Percentiles rank a stretch among this genome's conserved stretches.
phyloP scores from a whole-genome alignment of 2,329 filamentous ascomycete species.

The Knoxdaviesia capensis region DNA sequence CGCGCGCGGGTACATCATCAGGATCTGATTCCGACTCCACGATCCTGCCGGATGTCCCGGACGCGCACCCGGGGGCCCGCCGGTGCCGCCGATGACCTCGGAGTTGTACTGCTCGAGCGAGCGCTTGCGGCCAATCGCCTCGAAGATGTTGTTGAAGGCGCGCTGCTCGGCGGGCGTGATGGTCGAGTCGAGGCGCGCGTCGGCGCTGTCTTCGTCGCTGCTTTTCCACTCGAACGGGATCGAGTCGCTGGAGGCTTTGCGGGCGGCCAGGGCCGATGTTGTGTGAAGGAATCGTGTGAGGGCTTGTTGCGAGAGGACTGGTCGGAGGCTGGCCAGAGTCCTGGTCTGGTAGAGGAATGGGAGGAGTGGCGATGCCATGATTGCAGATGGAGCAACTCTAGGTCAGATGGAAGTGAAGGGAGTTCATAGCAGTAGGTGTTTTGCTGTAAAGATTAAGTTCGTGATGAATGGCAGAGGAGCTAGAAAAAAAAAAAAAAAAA shows the following conservation, averaged over 20 bases:
- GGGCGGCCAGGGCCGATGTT: conserved; percentile 2
- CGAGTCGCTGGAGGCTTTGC: conserved; percentile 11
- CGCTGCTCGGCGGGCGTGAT: conserved; percentile 36
- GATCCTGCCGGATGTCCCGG: background rate
- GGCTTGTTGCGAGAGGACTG: background rate
- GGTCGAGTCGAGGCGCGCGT: conserved; percentile 17
- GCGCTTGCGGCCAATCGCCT: conserved; percentile 8
- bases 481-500: too few species aligned
- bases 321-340: conserved; percentile 19
- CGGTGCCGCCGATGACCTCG: background rate
- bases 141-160: conserved; percentile 38
- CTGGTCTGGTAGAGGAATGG: conserved; percentile 57
- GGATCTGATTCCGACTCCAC: conserved; percentile 12
- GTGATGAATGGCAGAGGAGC: too few species aligned
- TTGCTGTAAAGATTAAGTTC: too few species aligned
- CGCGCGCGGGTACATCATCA: conserved; percentile 17
- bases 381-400: background rate
- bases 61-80: too few species aligned
- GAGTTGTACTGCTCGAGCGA: background rate
- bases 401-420: too few species aligned
- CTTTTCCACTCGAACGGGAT: conserved; percentile 33
- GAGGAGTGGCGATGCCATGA: conserved; percentile 29
- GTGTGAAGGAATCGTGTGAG: background rate
- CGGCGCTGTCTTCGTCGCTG: conserved; percentile 7
- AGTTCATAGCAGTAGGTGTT: too few species aligned